Percentiles rank a stretch among this genome's conserved stretches.
Evolutionary conservation across 306 rosid species (phyloP).

Genomic region (Malus sylvestris): DNA sequence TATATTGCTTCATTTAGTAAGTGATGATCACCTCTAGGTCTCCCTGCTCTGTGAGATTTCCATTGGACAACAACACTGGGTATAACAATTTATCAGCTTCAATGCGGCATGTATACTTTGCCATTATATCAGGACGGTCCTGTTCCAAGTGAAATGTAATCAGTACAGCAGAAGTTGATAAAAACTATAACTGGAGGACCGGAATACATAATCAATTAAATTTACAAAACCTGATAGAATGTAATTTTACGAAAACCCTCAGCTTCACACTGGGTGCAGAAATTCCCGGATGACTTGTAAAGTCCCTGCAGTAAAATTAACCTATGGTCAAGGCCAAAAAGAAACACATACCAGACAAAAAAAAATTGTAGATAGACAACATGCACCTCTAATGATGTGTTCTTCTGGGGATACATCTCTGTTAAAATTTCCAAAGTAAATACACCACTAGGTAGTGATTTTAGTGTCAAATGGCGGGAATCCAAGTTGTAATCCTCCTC

Average conservation of each 20-base stretch:
- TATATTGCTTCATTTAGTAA: background rate
- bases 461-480: conserved; percentile 63
- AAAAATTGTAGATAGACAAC: background rate
- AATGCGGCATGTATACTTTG: conserved; percentile 74
- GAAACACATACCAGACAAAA: background rate
- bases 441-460: conserved; percentile 59
- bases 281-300: conserved; percentile 86
- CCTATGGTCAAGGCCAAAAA: conserved; percentile 4
- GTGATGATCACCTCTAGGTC: conserved; percentile 64
- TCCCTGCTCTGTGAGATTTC: conserved; percentile 81
- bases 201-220: background rate
- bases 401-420: conserved; percentile 71
- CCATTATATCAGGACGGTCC: conserved; percentile 99
- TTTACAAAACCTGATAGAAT: conserved; percentile 64
- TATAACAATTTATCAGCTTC: conserved; percentile 81
- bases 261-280: conserved; percentile 99
- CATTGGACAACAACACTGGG: conserved; percentile 93
- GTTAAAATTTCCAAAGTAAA: conserved; percentile 73
- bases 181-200: conserved; percentile 1
- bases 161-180: conserved; percentile 15
- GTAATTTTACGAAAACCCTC: conserved; percentile 98
- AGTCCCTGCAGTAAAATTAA: conserved; percentile 64
- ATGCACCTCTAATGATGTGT: conserved; percentile 85
- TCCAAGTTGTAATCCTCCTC: conserved; percentile 64
- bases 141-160: conserved; percentile 33